phyloP scores from a whole-genome alignment of 164 flowering plant species.

The Stephania cephalantha region DNA sequence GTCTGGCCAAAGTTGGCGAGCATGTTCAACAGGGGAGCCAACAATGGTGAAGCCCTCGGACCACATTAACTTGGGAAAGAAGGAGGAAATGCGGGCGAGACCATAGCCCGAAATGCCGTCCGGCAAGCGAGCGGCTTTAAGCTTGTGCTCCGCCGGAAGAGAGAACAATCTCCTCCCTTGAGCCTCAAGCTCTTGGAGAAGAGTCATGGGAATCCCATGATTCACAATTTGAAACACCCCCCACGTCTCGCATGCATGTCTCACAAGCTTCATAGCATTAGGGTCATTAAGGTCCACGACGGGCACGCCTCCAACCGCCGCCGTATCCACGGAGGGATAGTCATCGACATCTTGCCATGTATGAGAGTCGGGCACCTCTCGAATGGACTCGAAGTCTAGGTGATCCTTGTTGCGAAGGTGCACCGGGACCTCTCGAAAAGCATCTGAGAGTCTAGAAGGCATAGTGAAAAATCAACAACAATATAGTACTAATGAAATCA shows the following conservation, averaged over 20 bases:
- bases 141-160: slow-evolving; percentile 63
- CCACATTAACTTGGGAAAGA: slow-evolving; percentile 78
- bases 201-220: slow-evolving; percentile 46
- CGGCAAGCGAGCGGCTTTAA: slow-evolving; percentile 55
- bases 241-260: slow-evolving; percentile 76
- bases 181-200: slow-evolving; percentile 43
- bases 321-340: neutral
- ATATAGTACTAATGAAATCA: no score
- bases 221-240: slow-evolving; percentile 71
- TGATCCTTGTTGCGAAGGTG: slow-evolving; percentile 23
- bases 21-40: slow-evolving; percentile 68
- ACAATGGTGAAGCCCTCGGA: slow-evolving; percentile 79
- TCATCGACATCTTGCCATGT: slow-evolving; percentile 40
- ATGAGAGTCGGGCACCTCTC: slow-evolving; percentile 65
- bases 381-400: slow-evolving; percentile 46
- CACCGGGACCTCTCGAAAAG: slow-evolving; percentile 36
- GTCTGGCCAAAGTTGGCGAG: slow-evolving; percentile 73
- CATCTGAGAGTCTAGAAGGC: slow-evolving; percentile 49
- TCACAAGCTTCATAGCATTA: slow-evolving; percentile 36
- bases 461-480: slow-evolving; percentile 17
- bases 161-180: slow-evolving; percentile 42
- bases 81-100: slow-evolving; percentile 54
- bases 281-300: slow-evolving; percentile 50
- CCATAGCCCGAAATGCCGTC: slow-evolving; percentile 74
- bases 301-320: slow-evolving; percentile 33